phyloP scores from a whole-genome alignment of 371 early-diverging fungal species.

The Basidiobolus meristosporus region DNA sequence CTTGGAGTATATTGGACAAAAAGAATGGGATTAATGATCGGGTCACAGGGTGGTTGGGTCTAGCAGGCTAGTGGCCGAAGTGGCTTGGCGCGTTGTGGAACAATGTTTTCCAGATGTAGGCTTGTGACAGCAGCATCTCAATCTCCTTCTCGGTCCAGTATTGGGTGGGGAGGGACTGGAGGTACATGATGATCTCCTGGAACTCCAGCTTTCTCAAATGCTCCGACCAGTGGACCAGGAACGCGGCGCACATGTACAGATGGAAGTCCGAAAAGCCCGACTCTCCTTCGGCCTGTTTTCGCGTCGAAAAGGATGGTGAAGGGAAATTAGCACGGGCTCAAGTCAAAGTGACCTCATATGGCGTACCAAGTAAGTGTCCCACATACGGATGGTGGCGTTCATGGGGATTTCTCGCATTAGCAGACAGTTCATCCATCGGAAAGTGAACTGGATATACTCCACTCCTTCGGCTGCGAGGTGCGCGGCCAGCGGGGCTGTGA shows the following conservation, averaged over 20 bases:
- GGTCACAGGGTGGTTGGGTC: no score
- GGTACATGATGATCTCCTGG: constrained; percentile 82
- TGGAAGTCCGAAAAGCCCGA: constrained; percentile 91
- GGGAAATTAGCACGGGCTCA: background rate
- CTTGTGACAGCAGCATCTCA: constrained; percentile 81
- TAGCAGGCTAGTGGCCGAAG: background rate
- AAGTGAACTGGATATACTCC: constrained; percentile 95
- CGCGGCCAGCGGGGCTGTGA: constrained; percentile 40
- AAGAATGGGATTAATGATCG: no score
- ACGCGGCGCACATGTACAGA: constrained; percentile 92
- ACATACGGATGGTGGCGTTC: constrained; percentile 77
- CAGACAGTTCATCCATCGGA: constrained; percentile 98
- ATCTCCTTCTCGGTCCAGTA: constrained; percentile 83
- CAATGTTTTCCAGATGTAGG: constrained; percentile 87
- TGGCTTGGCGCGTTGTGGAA: constrained; percentile 69
- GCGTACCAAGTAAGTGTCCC: constrained; percentile 87
- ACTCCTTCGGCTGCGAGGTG: constrained; percentile 78
- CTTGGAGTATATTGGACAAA: no score
- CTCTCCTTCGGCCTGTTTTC: constrained; percentile 65
- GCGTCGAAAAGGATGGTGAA: background rate
- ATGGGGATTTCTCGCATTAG: constrained; percentile 90
- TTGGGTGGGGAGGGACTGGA: constrained; percentile 79
- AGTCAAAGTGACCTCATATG: background rate
- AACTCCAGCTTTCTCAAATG: constrained; percentile 76
- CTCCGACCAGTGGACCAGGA: constrained; percentile 84